phyloP scores from a whole-genome alignment of 2,329 filamentous ascomycete species.

The Simplicillium sp. region DNA sequence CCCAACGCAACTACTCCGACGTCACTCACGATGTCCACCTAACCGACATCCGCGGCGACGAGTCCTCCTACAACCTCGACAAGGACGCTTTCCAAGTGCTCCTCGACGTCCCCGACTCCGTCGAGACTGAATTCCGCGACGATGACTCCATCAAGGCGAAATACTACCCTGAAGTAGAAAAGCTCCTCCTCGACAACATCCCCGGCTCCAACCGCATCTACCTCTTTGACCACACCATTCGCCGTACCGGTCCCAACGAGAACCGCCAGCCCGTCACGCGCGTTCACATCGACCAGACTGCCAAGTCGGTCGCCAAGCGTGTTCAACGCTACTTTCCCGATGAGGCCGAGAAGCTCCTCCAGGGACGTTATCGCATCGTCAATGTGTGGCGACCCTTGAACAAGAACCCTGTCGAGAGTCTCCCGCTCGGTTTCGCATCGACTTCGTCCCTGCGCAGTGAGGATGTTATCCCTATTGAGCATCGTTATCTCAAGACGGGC shows the following conservation, averaged over 20 bases:
- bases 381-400: slow-evolving; percentile 74
- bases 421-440: slow-evolving; percentile 60
- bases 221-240: slow-evolving; percentile 83
- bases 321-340: slow-evolving; percentile 57
- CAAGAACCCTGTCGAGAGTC: slow-evolving; percentile 50
- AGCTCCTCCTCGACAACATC: slow-evolving; percentile 56
- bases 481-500: slow-evolving; percentile 50
- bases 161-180: slow-evolving; percentile 82
- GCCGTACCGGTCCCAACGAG: slow-evolving; percentile 50
- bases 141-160: slow-evolving; percentile 57
- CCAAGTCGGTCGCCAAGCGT: slow-evolving; percentile 53
- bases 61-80: slow-evolving; percentile 58
- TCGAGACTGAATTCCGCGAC: slow-evolving; percentile 53
- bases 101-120: slow-evolving; percentile 42
- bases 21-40: slow-evolving; percentile 45
- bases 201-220: slow-evolving; percentile 58
- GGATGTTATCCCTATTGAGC: slow-evolving; percentile 64
- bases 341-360: slow-evolving; percentile 57
- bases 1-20: slow-evolving; percentile 55
- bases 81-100: slow-evolving; percentile 66
- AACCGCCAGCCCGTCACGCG: slow-evolving; percentile 58
- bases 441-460: slow-evolving; percentile 49
- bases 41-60: slow-evolving; percentile 63
- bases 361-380: slow-evolving; percentile 68
- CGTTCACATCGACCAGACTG: slow-evolving; percentile 80